Conservation (phyloP, 169 alveolate genomes). For the Theileria orientalis region DNA sequence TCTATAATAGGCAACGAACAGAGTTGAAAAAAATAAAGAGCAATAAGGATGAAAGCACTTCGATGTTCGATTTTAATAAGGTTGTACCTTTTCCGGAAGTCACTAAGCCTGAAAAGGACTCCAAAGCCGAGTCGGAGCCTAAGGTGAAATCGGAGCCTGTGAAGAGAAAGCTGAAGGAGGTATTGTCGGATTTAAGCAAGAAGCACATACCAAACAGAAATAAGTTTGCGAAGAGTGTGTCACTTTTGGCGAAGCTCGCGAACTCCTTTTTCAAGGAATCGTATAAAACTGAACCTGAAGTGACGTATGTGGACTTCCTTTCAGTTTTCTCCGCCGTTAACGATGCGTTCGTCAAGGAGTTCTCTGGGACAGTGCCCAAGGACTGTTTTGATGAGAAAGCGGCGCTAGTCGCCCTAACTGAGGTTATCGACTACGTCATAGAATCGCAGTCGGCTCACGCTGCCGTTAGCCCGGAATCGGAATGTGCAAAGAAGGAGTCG, state of each 20-base stretch:
- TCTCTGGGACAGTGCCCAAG: conserved; percentile 52
- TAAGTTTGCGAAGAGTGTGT: conserved; percentile 39
- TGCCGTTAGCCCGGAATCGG: too few relatives aligned
- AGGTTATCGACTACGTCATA: background rate
- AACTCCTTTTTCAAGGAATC: conserved; percentile 27
- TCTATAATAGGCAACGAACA: conserved; percentile 70
- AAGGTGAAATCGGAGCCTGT: background rate
- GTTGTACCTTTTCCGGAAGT: conserved; percentile 32
- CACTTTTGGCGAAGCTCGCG: conserved; percentile 34
- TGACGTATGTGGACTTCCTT: conserved; percentile 19
- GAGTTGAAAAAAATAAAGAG: conserved; percentile 10
- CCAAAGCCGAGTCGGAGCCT: conserved; percentile 1
- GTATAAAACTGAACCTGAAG: conserved; percentile 30
- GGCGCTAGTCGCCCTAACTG: conserved; percentile 22
- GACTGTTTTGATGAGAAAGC: conserved; percentile 39
- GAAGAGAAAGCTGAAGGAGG: conserved; percentile 29
- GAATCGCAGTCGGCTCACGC: background rate
- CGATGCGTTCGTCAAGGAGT: conserved; percentile 31
- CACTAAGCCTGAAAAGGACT: background rate
- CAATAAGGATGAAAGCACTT: background rate
- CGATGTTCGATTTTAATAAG: conserved; percentile 8
- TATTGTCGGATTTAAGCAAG: conserved; percentile 34
- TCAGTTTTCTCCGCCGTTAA: conserved; percentile 13
- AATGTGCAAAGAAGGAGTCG: background rate
- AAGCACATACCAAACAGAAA: conserved; percentile 36